These are phyloP conservation scores for Cryptococcus sp. DNA, from an alignment of 1,284 basidiomycete species.

Conservation along the genomic window DNA sequence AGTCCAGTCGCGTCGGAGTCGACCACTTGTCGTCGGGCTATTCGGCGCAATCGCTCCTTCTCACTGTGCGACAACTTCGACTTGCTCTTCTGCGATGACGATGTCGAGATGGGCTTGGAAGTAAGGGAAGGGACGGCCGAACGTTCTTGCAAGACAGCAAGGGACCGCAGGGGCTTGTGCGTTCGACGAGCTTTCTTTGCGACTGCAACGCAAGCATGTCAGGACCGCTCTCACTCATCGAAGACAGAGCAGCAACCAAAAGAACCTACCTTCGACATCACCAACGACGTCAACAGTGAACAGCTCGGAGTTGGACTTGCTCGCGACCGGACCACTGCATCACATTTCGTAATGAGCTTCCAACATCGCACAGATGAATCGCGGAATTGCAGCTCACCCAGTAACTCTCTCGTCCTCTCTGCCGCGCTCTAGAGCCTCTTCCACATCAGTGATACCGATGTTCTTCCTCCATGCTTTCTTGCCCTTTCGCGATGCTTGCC, in stretches of 20 bases:
- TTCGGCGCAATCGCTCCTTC: conserved; percentile 70
- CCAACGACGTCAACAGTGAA: conserved; percentile 78
- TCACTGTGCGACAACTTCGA: conserved; percentile 61
- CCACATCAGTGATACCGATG: conserved; percentile 74
- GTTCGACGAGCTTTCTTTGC: conserved; percentile 40
- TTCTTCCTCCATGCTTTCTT: conserved; percentile 94
- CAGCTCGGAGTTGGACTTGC: conserved; percentile 65
- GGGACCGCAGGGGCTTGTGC: conserved; percentile 65
- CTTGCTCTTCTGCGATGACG: conserved; percentile 50
- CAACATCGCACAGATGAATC: not conserved
- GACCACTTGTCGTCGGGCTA: conserved; percentile 69
- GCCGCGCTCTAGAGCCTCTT: conserved; percentile 69
- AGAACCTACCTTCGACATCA: conserved; percentile 67
- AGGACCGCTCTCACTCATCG: not conserved
- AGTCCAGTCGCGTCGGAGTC: conserved; percentile 56
- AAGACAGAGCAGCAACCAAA: too few relatives aligned
- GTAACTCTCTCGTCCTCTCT: conserved; percentile 74
- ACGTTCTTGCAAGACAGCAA: conserved; percentile 78
- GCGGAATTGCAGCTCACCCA: conserved; percentile 60
- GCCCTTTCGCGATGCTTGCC: conserved; percentile 78
- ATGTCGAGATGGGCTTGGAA: conserved; percentile 53
- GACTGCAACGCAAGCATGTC: conserved; percentile 18
- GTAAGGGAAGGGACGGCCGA: conserved; percentile 81
- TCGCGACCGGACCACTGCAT: conserved; percentile 27
- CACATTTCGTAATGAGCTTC: not conserved